Evolutionary conservation across 2,329 filamentous ascomycete species (phyloP).

Genomic region (Ophiostoma tasmaniense): DNA sequence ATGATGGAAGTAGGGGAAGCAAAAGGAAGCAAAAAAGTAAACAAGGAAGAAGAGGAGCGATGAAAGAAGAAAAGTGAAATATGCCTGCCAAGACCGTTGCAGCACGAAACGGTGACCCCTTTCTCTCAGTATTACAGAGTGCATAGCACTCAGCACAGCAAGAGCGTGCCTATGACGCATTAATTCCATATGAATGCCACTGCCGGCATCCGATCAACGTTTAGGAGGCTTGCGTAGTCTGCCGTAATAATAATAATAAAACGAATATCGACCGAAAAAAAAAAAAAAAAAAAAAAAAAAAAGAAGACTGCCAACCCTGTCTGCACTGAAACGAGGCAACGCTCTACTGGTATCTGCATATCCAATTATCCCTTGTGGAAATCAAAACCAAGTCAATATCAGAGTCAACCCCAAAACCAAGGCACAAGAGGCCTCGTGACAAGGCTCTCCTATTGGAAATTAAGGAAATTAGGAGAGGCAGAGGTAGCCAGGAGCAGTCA

Average conservation of each 20-base stretch:
- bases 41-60: neutral
- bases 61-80: neutral
- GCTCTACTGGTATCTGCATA: too few relatives aligned
- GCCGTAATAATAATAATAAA: too few relatives aligned
- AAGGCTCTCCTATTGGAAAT: neutral
- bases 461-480: neutral
- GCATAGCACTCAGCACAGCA: too few relatives aligned
- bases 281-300: too few relatives aligned
- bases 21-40: neutral
- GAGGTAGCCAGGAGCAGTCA: neutral
- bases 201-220: neutral
- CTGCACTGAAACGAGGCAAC: too few relatives aligned
- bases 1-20: neutral
- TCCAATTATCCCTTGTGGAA: too few relatives aligned
- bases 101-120: neutral
- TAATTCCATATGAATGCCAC: neutral
- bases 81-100: neutral
- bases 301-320: too few relatives aligned
- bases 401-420: neutral
- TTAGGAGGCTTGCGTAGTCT: too few relatives aligned
- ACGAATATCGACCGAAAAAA: too few relatives aligned
- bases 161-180: neutral
- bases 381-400: too few relatives aligned
- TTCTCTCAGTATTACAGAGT: too few relatives aligned
- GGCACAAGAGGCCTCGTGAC: neutral